Percentiles rank a stretch among this genome's conserved stretches.
Conservation (phyloP, 2,329 filamentous ascomycete genomes). For the Aspergillus caelatus region DNA sequence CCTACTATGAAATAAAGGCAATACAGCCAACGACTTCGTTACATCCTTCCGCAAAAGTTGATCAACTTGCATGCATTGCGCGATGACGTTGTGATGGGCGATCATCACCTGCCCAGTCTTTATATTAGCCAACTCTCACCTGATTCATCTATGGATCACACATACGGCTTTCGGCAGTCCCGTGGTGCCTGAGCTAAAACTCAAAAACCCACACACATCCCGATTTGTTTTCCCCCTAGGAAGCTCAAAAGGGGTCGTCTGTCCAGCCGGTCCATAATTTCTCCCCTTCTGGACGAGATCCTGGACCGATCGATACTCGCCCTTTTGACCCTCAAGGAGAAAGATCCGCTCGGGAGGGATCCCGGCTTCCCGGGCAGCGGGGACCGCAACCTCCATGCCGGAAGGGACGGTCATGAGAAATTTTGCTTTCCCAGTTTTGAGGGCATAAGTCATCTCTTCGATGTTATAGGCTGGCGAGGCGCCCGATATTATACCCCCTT, state of each 20-base stretch:
- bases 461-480: background rate
- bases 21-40: background rate
- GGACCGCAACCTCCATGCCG: background rate
- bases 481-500: background rate
- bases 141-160: background rate
- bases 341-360: background rate
- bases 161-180: constrained; percentile 61
- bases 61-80: constrained; percentile 62
- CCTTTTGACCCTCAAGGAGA: background rate
- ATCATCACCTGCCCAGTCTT: constrained; percentile 38
- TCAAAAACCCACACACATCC: background rate
- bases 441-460: background rate
- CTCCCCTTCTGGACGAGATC: background rate
- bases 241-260: background rate
- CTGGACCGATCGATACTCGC: background rate
- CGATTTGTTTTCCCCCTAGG: background rate
- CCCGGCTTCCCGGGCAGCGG: background rate
- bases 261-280: background rate
- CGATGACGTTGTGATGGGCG: constrained; percentile 60
- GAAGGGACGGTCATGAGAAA: background rate
- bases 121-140: background rate
- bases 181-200: constrained; percentile 53
- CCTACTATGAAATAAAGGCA: background rate
- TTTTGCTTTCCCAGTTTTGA: background rate
- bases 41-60: constrained; percentile 22